Evolutionary conservation across 345 rosid genomes (phyloP), one percentile per base, ranked within the genome.

Genomic region (Populus nigra): DNA sequence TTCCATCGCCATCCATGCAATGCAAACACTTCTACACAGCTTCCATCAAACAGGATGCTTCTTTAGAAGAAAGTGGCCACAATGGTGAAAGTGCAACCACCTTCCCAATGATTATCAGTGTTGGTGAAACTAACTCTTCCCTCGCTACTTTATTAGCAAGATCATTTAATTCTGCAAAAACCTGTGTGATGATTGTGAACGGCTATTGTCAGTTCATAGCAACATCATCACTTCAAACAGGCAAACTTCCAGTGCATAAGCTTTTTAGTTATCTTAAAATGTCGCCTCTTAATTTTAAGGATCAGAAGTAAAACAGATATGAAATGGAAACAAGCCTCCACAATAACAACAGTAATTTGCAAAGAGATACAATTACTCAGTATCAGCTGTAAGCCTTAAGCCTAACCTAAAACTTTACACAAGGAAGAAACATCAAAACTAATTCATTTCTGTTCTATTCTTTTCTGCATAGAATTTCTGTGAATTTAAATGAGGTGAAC

Each of bases 61-160:
- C 62, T 55, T 39, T 68, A 27, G 82, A 74, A 81, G 90, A 83
- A 76, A 82, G 70, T 7, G 89, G 90, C 94, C 98, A 96, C 63
- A 88, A 87, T 27, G 98, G 97, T n/a, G 98, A 93, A 53, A 92
- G 95, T 38, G 89, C 87, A 5, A 93, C 99, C 3, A 92, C 99
- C 80, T 86, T 92, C 84, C 98, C 98, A 18, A 93, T 93, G 69
- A 93, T 76, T 66, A 96, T 91, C 73, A 96, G 83, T 29, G 99
- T 91, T 1, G 99, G 98, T 0, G 98, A 96, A 20, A 90, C 85
- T 75, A 93, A 84, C 74, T 80, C 90, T 25, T 89, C 94, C 6
- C 57, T 62, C 29, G 88, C 72, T 62, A 93, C 92, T 86, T 89
- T 83, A 49, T 79, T 84, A 17, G 93, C 91, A 84, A 93, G 93